These are phyloP conservation scores for Alloteropsis semialata DNA, from an alignment of 176 grass and related monocot species.

Conservation along the genomic window DNA sequence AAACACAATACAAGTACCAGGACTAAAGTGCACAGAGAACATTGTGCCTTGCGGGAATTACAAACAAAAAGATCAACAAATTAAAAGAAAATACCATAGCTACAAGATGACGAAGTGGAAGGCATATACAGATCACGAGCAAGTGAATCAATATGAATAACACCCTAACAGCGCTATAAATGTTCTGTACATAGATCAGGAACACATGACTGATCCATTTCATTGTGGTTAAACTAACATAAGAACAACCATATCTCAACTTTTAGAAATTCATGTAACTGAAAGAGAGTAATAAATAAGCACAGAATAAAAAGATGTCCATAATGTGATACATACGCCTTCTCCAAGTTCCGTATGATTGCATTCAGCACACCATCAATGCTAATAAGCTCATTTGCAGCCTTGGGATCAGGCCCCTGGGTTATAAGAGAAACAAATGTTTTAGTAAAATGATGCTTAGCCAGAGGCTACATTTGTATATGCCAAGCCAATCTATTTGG, in stretches of 20 bases:
- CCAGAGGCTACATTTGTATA: background rate
- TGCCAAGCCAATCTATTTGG: background rate
- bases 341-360: conserved; percentile 60
- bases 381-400: conserved; percentile 66
- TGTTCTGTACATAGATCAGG: background rate
- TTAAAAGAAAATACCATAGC: background rate
- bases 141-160: background rate
- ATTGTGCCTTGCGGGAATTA: background rate
- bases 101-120: background rate
- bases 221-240: background rate
- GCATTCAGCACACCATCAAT: conserved; percentile 67
- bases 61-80: background rate
- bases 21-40: background rate
- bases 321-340: conserved; percentile 66
- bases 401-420: conserved; percentile 84
- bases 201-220: background rate
- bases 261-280: conserved; percentile 15
- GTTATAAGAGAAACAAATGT: conserved; percentile 26
- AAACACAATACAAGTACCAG: background rate
- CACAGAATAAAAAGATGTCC: conserved; percentile 12
- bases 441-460: conserved; percentile 16
- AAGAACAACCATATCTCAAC: background rate
- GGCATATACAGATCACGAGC: background rate
- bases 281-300: background rate
- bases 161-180: background rate